Evolutionary conservation across 2,329 filamentous ascomycete genomes (phyloP).

Genomic region (Aureobasidium sp.): DNA sequence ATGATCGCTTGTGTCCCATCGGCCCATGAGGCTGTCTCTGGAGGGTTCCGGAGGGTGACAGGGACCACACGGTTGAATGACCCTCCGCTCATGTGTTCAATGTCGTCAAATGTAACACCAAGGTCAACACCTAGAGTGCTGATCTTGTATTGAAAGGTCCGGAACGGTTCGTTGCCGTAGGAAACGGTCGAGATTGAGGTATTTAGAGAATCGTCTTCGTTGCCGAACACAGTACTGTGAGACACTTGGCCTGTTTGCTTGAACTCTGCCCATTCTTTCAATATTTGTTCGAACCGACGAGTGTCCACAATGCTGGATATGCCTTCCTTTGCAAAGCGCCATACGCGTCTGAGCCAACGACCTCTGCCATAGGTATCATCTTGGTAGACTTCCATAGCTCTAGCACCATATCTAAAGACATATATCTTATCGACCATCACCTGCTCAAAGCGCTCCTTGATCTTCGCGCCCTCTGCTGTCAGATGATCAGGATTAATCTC

Average conservation of each 20-base stretch:
- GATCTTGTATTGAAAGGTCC: not conserved
- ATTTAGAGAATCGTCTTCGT: not conserved
- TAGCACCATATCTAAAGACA: slow-evolving; percentile 26
- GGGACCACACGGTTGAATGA: not conserved
- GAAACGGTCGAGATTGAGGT: not conserved
- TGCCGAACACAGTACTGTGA: not conserved
- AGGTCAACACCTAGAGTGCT: not conserved
- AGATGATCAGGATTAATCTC: not conserved
- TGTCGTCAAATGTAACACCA: not conserved
- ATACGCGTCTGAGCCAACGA: not conserved
- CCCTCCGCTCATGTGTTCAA: not conserved
- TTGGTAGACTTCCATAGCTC: slow-evolving; percentile 18
- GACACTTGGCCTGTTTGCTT: not conserved
- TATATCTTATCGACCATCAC: slow-evolving; percentile 22
- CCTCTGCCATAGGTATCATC: not conserved
- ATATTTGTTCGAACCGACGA: not conserved
- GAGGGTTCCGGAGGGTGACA: not conserved
- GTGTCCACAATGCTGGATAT: not conserved
- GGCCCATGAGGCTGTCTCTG: not conserved
- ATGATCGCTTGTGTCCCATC: not conserved
- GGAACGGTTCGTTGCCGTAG: not conserved
- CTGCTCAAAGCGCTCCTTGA: not conserved
- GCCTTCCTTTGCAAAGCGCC: not conserved
- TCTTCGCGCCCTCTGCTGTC: not conserved
- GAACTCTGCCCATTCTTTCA: not conserved